Percentiles rank a stretch among this genome's conserved stretches.
These are phyloP conservation scores for Arthrobotrys conoides DNA, from an alignment of 2,329 filamentous ascomycete species.

Conservation along the genomic window DNA sequence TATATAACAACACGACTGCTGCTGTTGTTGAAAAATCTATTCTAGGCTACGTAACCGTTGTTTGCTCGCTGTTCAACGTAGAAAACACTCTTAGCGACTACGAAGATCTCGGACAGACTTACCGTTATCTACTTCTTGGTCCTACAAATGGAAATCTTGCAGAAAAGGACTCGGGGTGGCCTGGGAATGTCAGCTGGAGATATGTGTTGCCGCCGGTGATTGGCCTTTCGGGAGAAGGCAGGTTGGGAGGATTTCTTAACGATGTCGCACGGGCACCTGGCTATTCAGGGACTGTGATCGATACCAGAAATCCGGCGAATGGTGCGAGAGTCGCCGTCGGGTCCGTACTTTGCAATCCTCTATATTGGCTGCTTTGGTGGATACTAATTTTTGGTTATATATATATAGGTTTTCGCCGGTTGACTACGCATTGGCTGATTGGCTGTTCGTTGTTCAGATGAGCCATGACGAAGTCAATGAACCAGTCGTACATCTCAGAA, in stretches of 20 bases:
- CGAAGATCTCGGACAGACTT: conserved; percentile 38
- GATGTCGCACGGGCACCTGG: conserved; percentile 31
- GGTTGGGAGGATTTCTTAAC: conserved; percentile 40
- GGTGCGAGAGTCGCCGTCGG: conserved; percentile 46
- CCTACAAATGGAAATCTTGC: conserved; percentile 39
- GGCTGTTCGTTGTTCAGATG: conserved; percentile 87
- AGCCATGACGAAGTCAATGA: conserved; percentile 82
- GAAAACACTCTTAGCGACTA: conserved; percentile 53
- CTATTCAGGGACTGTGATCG: conserved; percentile 35
- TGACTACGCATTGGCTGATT: conserved; percentile 74
- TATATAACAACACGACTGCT: conserved; percentile 59
- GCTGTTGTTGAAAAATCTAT: conserved; percentile 48
- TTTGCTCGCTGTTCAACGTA: conserved; percentile 45
- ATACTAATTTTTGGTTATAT: background rate
- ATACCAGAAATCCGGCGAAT: conserved; percentile 44
- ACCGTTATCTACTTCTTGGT: conserved; percentile 46
- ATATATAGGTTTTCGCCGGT: conserved; percentile 34
- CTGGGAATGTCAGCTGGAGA: conserved; percentile 57
- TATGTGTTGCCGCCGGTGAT: conserved; percentile 53
- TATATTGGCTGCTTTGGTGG: background rate
- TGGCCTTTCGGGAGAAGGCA: conserved; percentile 34
- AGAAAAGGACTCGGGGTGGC: conserved; percentile 42
- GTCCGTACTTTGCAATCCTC: conserved; percentile 13
- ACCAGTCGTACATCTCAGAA: conserved; percentile 79
- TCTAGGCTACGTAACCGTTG: conserved; percentile 53